A percentile compares a stretch with the other conserved stretches of the same genome.
phyloP scores from a whole-genome alignment of 176 grass and related monocot genomes.

The Lolium rigidum region DNA sequence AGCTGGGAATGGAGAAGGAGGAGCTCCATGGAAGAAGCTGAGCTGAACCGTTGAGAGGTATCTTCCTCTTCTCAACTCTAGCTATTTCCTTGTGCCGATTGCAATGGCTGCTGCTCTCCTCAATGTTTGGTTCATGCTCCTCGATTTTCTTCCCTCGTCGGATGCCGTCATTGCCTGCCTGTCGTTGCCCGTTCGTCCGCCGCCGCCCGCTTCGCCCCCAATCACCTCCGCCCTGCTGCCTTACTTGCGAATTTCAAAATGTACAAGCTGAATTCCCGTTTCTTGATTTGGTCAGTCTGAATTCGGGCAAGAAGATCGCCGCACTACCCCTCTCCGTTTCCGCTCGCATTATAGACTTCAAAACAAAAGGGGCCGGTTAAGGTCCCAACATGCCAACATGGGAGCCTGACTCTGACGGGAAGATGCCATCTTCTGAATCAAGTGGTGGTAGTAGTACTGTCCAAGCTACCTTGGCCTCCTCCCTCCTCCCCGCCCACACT shows the following conservation, averaged over 20 bases:
- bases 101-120: not conserved
- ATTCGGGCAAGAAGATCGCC: no score
- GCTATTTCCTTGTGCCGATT: not conserved
- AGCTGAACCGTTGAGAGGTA: not conserved
- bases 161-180: not conserved
- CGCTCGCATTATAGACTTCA: not conserved
- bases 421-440: not conserved
- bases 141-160: not conserved
- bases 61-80: not conserved
- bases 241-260: no score
- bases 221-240: no score
- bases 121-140: accelerated
- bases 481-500: not conserved
- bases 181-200: not conserved
- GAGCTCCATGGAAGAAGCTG: not conserved
- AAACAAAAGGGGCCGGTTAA: not conserved
- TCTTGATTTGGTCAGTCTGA: no score
- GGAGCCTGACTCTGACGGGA: not conserved
- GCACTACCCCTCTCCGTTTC: not conserved
- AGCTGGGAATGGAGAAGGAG: not conserved
- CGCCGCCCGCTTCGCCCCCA: no score
- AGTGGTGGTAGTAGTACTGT: not conserved
- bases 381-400: not conserved
- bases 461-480: not conserved
- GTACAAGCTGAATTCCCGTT: no score